Evolutionary conservation across 768 basidiomycete genomes (phyloP), one percentile per base, ranked within the genome.

Genomic region (Trametes villosa): DNA sequence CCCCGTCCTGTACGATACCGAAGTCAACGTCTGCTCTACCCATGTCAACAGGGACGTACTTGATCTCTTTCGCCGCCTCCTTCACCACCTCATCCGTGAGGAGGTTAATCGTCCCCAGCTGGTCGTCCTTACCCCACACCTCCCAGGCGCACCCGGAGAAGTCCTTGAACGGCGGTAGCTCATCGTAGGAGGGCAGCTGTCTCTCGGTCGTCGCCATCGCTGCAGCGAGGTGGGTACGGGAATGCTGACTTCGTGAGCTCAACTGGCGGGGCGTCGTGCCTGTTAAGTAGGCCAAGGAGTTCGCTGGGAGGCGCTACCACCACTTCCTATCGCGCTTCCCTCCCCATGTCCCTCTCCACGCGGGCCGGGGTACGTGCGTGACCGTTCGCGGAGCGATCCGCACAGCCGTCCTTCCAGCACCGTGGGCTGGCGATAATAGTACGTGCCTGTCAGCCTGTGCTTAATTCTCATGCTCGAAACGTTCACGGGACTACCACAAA

Each of bases 101-200:
- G 48, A 89, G 62, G 67, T 89, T 89, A 38, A 89, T 75, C 7
- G 86, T 89, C 1, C 88, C 88, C n/a, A 89, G 76, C 65, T 89
- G 77, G 62, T 89, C 88, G 20, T 83, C 81, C 34, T 78, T 72
- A 22, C 87, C 87, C 86, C 86, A 89, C 9, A 88, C 77, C 5
- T 76, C 78, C 88, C 88, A 89, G 2, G 87, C 88, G 53, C 87
- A 89, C 6, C 87, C 88, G 3, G 65, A 67, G 63, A 78, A 74
- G 29, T 78, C 68, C 53, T 78, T 71, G 62, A 78, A 79, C 31
- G 62, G 53, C 68, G 79, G 73, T 67, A 81, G 67, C 76, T 82
- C 76, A 77, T 86, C 79, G 71, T 86, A 80, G 9, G 70, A 71
- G 1, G 79, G 79, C 11, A 78, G 65, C 30, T 79, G 50, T 36